phyloP scores from a whole-genome alignment of 2,329 filamentous ascomycete species.

The Colletotrichum lini region DNA sequence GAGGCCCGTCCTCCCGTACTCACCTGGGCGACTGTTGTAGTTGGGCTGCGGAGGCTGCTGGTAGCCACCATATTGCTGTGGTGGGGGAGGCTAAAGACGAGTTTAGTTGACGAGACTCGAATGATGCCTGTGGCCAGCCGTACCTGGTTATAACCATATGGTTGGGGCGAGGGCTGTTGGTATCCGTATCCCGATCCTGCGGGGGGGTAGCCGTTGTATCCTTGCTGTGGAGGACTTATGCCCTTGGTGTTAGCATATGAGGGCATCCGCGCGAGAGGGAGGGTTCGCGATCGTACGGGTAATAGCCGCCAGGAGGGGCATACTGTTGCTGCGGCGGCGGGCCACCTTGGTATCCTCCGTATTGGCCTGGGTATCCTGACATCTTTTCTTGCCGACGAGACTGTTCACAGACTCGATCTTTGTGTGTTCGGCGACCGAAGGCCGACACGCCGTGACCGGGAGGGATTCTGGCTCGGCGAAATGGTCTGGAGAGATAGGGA shows the following conservation, averaged over 20 bases:
- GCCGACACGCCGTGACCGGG: background rate
- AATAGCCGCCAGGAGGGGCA: slow-evolving; percentile 61
- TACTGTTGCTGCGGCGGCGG: slow-evolving; percentile 53
- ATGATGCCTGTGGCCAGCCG: slow-evolving; percentile 34
- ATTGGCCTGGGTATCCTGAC: slow-evolving; percentile 74
- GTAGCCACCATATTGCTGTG: slow-evolving; percentile 62
- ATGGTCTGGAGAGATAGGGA: slow-evolving; percentile 1
- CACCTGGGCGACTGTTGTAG: slow-evolving; percentile 66
- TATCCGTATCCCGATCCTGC: slow-evolving; percentile 60
- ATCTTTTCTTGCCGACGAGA: slow-evolving; percentile 56
- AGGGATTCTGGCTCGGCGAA: background rate
- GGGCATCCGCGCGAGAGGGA: slow-evolving; percentile 42
- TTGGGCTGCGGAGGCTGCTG: slow-evolving; percentile 55
- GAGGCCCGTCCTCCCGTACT: slow-evolving; percentile 43
- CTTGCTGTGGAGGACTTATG: slow-evolving; percentile 57
- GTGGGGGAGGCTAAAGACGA: slow-evolving; percentile 51
- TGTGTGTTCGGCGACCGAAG: slow-evolving; percentile 2
- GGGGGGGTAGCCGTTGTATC: slow-evolving; percentile 63
- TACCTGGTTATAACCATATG: slow-evolving; percentile 61
- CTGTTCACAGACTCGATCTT: slow-evolving; percentile 4
- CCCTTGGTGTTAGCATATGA: slow-evolving; percentile 45
- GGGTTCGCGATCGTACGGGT: slow-evolving; percentile 62
- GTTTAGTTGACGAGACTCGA: slow-evolving; percentile 42
- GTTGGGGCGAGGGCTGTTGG: slow-evolving; percentile 66
- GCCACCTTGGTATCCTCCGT: slow-evolving; percentile 59